Conservation (phyloP, 306 rosid species). For the Astragalus glycyphyllos region DNA sequence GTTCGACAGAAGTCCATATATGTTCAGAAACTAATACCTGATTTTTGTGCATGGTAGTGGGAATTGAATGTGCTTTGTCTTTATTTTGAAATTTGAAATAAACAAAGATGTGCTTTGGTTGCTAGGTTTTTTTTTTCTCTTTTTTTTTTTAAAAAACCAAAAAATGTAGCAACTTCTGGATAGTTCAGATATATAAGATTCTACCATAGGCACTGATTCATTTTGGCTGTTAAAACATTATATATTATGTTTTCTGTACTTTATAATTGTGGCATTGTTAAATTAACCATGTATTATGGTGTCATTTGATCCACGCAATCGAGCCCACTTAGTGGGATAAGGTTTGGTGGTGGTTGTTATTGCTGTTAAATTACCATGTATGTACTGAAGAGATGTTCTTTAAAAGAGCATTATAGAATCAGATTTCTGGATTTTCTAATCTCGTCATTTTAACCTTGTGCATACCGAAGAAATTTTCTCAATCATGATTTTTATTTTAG, state of each 20-base stretch:
- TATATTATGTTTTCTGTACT: constrained; percentile 20
- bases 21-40: constrained; percentile 2
- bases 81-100: neutral
- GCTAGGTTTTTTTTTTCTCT: constrained; percentile 16
- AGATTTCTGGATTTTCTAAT: constrained; percentile 34
- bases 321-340: neutral
- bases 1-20: constrained; percentile 28
- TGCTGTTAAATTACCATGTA: constrained; percentile 8
- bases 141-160: constrained; percentile 3
- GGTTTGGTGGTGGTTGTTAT: neutral
- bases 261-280: constrained; percentile 26
- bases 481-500: constrained; percentile 32
- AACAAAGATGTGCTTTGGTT: constrained; percentile 13
- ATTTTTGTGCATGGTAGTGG: constrained; percentile 17
- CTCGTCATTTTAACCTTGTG: constrained; percentile 32
- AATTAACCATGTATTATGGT: constrained; percentile 13
- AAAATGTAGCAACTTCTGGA: neutral
- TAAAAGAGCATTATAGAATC: neutral
- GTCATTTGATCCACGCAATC: neutral
- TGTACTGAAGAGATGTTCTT: constrained; percentile 1
- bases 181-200: constrained; percentile 31
- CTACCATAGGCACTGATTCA: neutral
- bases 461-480: constrained; percentile 24
- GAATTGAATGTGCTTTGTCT: constrained; percentile 17
- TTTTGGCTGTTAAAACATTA: constrained; percentile 17